A percentile compares a stretch with the other conserved stretches of the same genome.
Evolutionary conservation across 2,329 filamentous ascomycete species (phyloP).

Genomic region (Mollisia scopiformis): DNA sequence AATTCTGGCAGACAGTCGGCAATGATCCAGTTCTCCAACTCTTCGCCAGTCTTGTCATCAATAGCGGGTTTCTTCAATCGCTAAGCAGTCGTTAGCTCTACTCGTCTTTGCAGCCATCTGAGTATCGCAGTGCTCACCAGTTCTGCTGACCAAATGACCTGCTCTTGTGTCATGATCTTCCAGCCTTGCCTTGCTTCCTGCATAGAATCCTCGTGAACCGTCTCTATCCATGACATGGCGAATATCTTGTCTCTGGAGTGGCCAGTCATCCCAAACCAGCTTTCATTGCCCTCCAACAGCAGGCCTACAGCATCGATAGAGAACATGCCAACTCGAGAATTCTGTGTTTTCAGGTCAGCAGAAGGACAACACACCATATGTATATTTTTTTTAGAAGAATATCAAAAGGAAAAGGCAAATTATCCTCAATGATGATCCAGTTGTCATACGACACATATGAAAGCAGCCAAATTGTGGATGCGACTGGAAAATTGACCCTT

Average conservation of each 20-base stretch:
- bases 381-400: too few species aligned
- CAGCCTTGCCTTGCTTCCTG: constrained; percentile 60
- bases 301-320: constrained; percentile 72
- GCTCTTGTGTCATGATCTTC: constrained; percentile 61
- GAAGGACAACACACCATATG: too few species aligned
- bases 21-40: constrained; percentile 66
- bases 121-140: constrained; percentile 47
- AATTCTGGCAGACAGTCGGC: constrained; percentile 76
- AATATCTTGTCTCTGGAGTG: constrained; percentile 60
- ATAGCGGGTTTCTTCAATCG: constrained; percentile 62
- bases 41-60: constrained; percentile 60
- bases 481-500: constrained; percentile 55
- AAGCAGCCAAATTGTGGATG: background rate
- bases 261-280: constrained; percentile 73
- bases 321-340: constrained; percentile 53
- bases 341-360: too few species aligned
- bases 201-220: constrained; percentile 66
- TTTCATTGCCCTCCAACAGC: constrained; percentile 81
- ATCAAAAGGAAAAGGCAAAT: too few species aligned
- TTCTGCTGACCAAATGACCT: constrained; percentile 68
- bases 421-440: too few species aligned
- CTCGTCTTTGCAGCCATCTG: too few species aligned
- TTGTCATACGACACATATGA: too few species aligned
- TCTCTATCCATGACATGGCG: constrained; percentile 72
- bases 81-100: background rate